A percentile compares a stretch with the other conserved stretches of the same genome.
These are phyloP conservation scores for Escovopsis sp. DNA, from an alignment of 2,329 filamentous ascomycete genomes.

Conservation along the genomic window DNA sequence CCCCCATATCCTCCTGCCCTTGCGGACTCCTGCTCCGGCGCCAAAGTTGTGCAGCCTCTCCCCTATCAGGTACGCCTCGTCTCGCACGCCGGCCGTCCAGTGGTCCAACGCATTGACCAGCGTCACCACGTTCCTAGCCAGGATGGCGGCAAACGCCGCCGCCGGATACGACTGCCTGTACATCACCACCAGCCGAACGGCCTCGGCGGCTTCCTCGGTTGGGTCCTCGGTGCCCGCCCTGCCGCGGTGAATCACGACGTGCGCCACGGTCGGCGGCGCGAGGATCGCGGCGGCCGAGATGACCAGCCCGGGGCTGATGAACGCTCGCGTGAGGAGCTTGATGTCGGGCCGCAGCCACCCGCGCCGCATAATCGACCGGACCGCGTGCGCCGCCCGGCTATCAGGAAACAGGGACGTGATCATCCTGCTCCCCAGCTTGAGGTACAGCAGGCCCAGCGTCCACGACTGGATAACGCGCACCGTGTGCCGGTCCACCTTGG, in stretches of 20 bases:
- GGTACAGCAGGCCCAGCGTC: constrained; percentile 82
- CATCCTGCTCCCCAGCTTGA: constrained; percentile 62
- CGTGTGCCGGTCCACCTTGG: constrained; percentile 38
- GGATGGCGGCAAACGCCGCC: constrained; percentile 34
- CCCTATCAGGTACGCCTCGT: constrained; percentile 93
- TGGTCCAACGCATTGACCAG: constrained; percentile 48
- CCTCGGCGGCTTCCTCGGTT: constrained; percentile 17
- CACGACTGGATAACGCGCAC: constrained; percentile 85
- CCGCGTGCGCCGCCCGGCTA: constrained; percentile 57
- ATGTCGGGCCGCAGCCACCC: constrained; percentile 72
- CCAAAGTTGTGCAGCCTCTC: constrained; percentile 93
- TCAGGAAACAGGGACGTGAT: constrained; percentile 52
- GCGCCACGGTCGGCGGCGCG: constrained; percentile 47
- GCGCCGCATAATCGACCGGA: constrained; percentile 56
- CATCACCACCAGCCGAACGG: constrained; percentile 21
- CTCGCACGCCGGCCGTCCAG: constrained; percentile 72
- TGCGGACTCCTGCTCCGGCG: constrained; percentile 22
- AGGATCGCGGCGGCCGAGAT: constrained; percentile 48
- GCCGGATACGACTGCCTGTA: constrained; percentile 57
- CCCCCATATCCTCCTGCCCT: constrained; percentile 22
- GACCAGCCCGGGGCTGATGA: constrained; percentile 61
- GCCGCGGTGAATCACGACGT: constrained; percentile 13
- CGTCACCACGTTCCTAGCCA: constrained; percentile 28
- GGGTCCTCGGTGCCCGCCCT: constrained; percentile 3
- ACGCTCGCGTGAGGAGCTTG: constrained; percentile 64